Evolutionary conservation across 495 filamentous ascomycete species (phyloP).

Genomic region (Physcia stellaris): DNA sequence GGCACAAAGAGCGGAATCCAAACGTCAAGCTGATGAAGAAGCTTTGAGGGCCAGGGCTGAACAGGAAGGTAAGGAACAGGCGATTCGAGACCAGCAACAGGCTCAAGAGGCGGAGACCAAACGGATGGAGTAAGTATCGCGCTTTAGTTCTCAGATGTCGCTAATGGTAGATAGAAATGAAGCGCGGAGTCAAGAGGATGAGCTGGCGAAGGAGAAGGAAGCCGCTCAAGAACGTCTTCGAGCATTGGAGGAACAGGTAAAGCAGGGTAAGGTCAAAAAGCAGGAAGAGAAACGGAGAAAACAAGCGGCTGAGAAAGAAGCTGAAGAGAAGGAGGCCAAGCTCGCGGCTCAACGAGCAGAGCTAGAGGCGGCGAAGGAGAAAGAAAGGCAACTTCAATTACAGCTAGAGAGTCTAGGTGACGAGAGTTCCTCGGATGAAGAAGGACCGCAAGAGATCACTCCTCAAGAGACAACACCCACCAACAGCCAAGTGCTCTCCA

Average conservation of each 20-base stretch:
- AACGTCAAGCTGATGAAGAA: slow-evolving; percentile 40
- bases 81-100: slow-evolving; percentile 57
- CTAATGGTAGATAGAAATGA: slow-evolving; percentile 62
- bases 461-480: slow-evolving; percentile 75
- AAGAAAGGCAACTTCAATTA: slow-evolving; percentile 73
- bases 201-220: slow-evolving; percentile 64
- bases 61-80: slow-evolving; percentile 41
- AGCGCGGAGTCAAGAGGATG: slow-evolving; percentile 61
- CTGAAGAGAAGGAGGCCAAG: slow-evolving; percentile 78
- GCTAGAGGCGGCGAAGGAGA: slow-evolving; percentile 77
- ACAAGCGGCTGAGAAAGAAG: slow-evolving; percentile 73
- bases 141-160: slow-evolving; percentile 19
- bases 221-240: slow-evolving; percentile 70
- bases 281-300: slow-evolving; percentile 86
- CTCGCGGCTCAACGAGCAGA: slow-evolving; percentile 80
- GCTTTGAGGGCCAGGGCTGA: slow-evolving; percentile 35
- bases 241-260: slow-evolving; percentile 86
- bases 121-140: slow-evolving; percentile 83
- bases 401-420: slow-evolving; percentile 75
- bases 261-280: slow-evolving; percentile 90
- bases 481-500: slow-evolving; percentile 40
- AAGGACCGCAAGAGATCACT: slow-evolving; percentile 67
- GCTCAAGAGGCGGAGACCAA: slow-evolving; percentile 61
- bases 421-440: slow-evolving; percentile 74
- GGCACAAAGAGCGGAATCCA: slow-evolving; percentile 35